Percentiles rank a stretch among this genome's conserved stretches.
Conservation (phyloP, 2,329 filamentous ascomycete species). For the Claviceps sp. region DNA sequence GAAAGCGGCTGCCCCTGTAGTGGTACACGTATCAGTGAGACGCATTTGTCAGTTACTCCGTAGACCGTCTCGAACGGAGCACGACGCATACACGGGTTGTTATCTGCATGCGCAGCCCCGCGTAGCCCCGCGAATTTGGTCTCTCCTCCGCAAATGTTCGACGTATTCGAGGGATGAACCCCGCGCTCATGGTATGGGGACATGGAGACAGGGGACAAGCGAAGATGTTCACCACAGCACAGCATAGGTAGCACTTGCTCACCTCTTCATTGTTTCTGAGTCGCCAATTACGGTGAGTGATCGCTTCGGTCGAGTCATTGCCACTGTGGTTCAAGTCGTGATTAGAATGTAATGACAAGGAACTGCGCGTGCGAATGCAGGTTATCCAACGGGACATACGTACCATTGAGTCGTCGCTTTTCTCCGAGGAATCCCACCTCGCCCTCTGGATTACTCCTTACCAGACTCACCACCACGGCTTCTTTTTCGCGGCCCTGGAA, state of each 20-base stretch:
- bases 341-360: neutral
- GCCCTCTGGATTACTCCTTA: conserved; percentile 72
- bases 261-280: conserved; percentile 83
- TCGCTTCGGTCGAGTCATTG: conserved; percentile 89
- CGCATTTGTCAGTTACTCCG: neutral
- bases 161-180: too few species aligned
- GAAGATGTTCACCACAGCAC: too few species aligned
- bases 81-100: neutral
- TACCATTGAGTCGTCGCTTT: conserved; percentile 84
- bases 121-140: neutral
- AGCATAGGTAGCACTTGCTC: conserved; percentile 22
- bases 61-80: neutral
- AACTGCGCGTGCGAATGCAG: too few species aligned
- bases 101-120: too few species aligned
- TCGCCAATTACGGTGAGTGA: conserved; percentile 87
- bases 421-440: conserved; percentile 92
- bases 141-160: neutral
- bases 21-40: neutral
- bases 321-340: conserved; percentile 48
- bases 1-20: conserved; percentile 64
- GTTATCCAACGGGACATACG: conserved; percentile 13
- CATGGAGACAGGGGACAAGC: too few species aligned
- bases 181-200: too few species aligned
- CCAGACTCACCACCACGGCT: conserved; percentile 83
- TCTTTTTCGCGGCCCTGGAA: conserved; percentile 98